Conservation (phyloP, 1,284 basidiomycete genomes). For the Trametes sp. region DNA sequence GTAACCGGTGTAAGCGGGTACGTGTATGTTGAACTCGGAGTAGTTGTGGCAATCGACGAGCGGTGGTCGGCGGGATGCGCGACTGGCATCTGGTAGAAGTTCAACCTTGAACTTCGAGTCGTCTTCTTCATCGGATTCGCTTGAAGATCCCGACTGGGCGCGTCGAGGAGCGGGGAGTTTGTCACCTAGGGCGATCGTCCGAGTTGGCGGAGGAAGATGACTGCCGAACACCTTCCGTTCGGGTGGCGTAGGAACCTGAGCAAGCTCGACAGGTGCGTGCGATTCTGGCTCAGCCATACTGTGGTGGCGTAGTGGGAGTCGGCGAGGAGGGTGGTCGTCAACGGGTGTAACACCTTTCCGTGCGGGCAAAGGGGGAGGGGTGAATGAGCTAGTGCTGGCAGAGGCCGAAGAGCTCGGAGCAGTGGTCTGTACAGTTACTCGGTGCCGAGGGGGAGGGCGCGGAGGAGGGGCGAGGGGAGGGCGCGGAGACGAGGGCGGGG, state of each 20-base stretch:
- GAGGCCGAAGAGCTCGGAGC: conserved; percentile 23
- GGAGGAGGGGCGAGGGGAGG: conserved; percentile 33
- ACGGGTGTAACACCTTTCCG: conserved; percentile 32
- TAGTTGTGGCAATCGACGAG: conserved; percentile 51
- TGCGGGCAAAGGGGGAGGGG: conserved; percentile 44
- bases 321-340: conserved; percentile 31
- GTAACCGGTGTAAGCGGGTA: conserved; percentile 63
- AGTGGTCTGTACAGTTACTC: conserved; percentile 24
- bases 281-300: conserved; percentile 28
- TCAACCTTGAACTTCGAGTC: conserved; percentile 53
- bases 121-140: conserved; percentile 51
- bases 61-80: conserved; percentile 84
- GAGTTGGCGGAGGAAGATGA: conserved; percentile 72
- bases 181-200: conserved; percentile 71
- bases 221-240: conserved; percentile 58
- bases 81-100: conserved; percentile 81
- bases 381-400: conserved; percentile 24
- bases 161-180: conserved; percentile 69
- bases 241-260: conserved; percentile 23
- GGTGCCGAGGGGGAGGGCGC: conserved; percentile 41
- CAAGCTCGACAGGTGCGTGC: conserved; percentile 6
- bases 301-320: conserved; percentile 26
- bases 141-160: conserved; percentile 54
- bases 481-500: conserved; percentile 29
- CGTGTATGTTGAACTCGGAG: conserved; percentile 57